Evolutionary conservation across 208 protist genomes (phyloP).

Genomic region (Acanthamoeba divionensis): DNA sequence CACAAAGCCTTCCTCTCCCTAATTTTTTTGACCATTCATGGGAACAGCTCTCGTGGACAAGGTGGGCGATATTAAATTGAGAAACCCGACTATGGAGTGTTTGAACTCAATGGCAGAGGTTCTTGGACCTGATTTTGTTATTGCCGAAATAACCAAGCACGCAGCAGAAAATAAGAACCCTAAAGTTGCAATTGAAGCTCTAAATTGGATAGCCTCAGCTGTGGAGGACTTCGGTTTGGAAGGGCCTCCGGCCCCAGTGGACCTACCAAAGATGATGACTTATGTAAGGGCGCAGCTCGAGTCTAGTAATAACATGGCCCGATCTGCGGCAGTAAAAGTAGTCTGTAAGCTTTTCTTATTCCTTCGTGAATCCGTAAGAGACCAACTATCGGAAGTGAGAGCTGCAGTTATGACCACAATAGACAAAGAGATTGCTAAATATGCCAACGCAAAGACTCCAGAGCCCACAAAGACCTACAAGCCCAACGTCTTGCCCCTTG

Average conservation of each 20-base stretch:
- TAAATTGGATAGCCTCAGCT: conserved; percentile 20
- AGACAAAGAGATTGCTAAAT: conserved; percentile 57
- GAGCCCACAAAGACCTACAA: conserved; percentile 25
- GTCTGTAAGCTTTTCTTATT: conserved; percentile 52
- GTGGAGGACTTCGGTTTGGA: conserved; percentile 42
- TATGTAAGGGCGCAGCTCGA: conserved; percentile 14
- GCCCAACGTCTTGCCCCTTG: too few relatives aligned
- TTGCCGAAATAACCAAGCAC: conserved; percentile 44
- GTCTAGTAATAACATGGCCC: conserved; percentile 23
- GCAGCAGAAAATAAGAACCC: conserved; percentile 38
- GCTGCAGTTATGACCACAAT: conserved; percentile 56
- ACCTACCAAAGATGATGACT: background rate
- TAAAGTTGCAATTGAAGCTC: conserved; percentile 23
- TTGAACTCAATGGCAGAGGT: conserved; percentile 23
- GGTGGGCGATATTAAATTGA: conserved; percentile 63
- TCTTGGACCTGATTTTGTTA: conserved; percentile 33
- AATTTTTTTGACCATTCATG: background rate
- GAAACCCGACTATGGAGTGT: background rate
- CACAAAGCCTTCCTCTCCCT: background rate
- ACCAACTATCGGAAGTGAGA: conserved; percentile 55
- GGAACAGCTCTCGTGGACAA: conserved; percentile 54
- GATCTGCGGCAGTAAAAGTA: conserved; percentile 9
- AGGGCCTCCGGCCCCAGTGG: background rate
- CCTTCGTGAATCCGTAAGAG: background rate
- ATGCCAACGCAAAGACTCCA: conserved; percentile 33